A percentile compares a stretch with the other conserved stretches of the same genome.
Evolutionary conservation across 352 stramenopile species (phyloP).

Genomic region (Stephanocyclus meneghinianus): DNA sequence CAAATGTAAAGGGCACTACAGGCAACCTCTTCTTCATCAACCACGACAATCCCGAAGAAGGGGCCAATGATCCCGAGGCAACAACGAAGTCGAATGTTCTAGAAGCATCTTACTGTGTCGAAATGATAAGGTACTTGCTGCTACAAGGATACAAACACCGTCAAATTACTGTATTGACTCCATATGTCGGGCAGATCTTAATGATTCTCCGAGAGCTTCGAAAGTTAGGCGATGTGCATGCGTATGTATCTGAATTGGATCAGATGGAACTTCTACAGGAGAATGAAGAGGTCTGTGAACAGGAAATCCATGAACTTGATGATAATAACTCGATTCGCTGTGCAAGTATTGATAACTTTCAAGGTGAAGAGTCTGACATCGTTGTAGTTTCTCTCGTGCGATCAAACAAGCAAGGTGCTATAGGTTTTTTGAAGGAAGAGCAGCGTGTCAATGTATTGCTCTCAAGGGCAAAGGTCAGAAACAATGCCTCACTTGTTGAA

Average conservation of each 20-base stretch:
- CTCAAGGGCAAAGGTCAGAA: slow-evolving; percentile 86
- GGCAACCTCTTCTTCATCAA: slow-evolving; percentile 84
- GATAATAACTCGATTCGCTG: slow-evolving; percentile 43
- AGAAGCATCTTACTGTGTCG: slow-evolving; percentile 81
- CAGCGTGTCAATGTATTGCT: slow-evolving; percentile 94
- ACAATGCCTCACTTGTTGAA: background rate
- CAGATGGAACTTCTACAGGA: slow-evolving; percentile 47
- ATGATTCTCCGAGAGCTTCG: slow-evolving; percentile 72
- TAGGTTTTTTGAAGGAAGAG: slow-evolving; percentile 93
- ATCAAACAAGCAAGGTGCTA: slow-evolving; percentile 86
- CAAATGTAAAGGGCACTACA: slow-evolving; percentile 69
- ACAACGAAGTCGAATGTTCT: slow-evolving; percentile 83
- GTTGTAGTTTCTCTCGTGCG: slow-evolving; percentile 94
- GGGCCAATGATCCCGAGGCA: slow-evolving; percentile 29
- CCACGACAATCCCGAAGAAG: slow-evolving; percentile 76
- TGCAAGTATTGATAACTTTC: slow-evolving; percentile 90
- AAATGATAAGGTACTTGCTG: slow-evolving; percentile 83
- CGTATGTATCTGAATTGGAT: slow-evolving; percentile 66
- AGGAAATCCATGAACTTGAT: slow-evolving; percentile 18
- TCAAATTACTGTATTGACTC: slow-evolving; percentile 85
- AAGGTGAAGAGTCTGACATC: slow-evolving; percentile 93
- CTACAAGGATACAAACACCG: slow-evolving; percentile 80
- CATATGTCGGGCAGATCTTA: slow-evolving; percentile 86
- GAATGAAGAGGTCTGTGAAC: slow-evolving; percentile 41
- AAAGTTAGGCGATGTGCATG: slow-evolving; percentile 59